Conservation (phyloP, 179 eudicot genomes). For the Heliamphora pulchella region DNA sequence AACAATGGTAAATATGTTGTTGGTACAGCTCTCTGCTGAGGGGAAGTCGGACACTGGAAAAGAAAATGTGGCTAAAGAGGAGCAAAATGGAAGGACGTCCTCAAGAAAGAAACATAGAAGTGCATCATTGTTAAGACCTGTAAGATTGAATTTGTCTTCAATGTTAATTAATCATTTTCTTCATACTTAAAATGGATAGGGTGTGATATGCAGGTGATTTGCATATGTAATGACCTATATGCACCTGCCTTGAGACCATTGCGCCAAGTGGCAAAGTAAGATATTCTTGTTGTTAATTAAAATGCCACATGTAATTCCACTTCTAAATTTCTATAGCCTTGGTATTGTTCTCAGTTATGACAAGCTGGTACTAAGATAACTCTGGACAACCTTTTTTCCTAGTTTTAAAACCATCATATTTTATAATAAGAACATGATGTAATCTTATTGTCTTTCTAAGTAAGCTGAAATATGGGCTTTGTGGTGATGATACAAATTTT, state of each 20-base stretch:
- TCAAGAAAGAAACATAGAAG: constrained; percentile 51
- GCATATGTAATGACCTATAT: constrained; percentile 96
- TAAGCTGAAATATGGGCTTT: neutral
- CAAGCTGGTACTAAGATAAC: neutral
- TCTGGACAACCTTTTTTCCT: neutral
- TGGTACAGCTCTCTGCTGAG: constrained; percentile 51
- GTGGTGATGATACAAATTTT: neutral
- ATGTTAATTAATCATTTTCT: constrained; percentile 12
- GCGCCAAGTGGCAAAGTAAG: constrained; percentile 95
- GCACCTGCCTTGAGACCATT: constrained; percentile 90
- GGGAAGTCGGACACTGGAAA: constrained; percentile 40
- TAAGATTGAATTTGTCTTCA: constrained; percentile 31
- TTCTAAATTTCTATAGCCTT: neutral
- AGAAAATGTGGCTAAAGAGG: constrained; percentile 42
- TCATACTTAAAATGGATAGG: constrained; percentile 17
- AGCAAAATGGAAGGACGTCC: constrained; percentile 40
- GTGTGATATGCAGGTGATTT: constrained; percentile 64
- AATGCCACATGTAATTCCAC: neutral
- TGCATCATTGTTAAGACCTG: constrained; percentile 77
- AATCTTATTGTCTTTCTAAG: neutral
- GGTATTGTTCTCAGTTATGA: neutral
- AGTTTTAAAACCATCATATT: neutral
- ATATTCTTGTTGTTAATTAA: neutral
- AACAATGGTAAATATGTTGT: neutral
- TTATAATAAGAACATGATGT: neutral